A percentile compares a stretch with the other conserved stretches of the same genome.
Evolutionary conservation across 2,329 filamentous ascomycete genomes (phyloP).

Genomic region (Huntiella abstrusa): DNA sequence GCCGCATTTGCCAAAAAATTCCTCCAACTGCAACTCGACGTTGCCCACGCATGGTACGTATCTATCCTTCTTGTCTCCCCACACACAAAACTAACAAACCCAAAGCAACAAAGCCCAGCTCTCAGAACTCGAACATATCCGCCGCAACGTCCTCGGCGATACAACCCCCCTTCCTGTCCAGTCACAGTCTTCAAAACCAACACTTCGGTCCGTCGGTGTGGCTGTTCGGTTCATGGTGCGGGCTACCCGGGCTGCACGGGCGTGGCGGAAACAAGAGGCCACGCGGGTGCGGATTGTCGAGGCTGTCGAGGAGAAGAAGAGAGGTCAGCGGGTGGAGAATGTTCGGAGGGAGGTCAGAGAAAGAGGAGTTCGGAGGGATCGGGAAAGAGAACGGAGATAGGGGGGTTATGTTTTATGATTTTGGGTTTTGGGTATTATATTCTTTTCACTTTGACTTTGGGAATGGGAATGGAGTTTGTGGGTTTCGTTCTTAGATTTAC

Average conservation of each 20-base stretch:
- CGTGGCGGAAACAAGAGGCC: slow-evolving; percentile 33
- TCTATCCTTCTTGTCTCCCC: slow-evolving; percentile 4
- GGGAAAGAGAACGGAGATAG: not conserved
- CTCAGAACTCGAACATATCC: slow-evolving; percentile 67
- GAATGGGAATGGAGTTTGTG: not conserved
- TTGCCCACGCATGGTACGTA: slow-evolving; percentile 76
- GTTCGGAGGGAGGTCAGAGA: not conserved
- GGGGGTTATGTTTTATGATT: not conserved
- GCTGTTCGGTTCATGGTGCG: slow-evolving; percentile 35
- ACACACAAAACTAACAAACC: slow-evolving; percentile 3
- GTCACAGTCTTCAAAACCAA: slow-evolving; percentile 6
- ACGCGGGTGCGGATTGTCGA: slow-evolving; percentile 29
- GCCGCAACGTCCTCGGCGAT: slow-evolving; percentile 22
- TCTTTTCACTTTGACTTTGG: not conserved
- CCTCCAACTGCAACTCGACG: slow-evolving; percentile 58
- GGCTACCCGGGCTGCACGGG: slow-evolving; percentile 25
- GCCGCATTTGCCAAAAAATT: slow-evolving; percentile 76
- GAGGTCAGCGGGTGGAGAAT: slow-evolving; percentile 23
- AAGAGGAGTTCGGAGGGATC: not conserved
- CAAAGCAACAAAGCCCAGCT: slow-evolving; percentile 85
- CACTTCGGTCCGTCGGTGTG: slow-evolving; percentile 25
- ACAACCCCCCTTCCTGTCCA: slow-evolving; percentile 16
- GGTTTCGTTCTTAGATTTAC: slow-evolving; percentile 7
- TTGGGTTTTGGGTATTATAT: not conserved
- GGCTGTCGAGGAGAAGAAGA: slow-evolving; percentile 28